Evolutionary conservation across 73 alveolate species (phyloP).

Genomic region (Tetrahymena borealis): DNA sequence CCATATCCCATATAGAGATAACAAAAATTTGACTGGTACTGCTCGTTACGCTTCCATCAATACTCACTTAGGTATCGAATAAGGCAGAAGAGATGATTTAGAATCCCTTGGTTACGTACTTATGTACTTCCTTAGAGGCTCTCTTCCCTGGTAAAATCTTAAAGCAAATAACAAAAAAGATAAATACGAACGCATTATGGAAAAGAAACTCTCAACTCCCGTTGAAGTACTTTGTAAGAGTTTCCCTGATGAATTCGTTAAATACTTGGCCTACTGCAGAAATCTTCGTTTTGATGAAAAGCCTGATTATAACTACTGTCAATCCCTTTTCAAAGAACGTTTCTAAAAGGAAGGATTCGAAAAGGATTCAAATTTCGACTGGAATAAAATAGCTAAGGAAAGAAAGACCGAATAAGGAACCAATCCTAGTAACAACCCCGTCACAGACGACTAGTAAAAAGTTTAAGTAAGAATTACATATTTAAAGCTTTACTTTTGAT

Average conservation of each 20-base stretch:
- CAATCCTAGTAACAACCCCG: neutral
- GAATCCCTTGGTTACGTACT: constrained; percentile 82
- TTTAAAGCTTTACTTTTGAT: no score
- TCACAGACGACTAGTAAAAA: neutral
- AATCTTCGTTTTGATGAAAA: constrained; percentile 75
- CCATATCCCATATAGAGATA: constrained; percentile 83
- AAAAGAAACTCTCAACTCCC: constrained; percentile 60
- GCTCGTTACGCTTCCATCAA: constrained; percentile 91
- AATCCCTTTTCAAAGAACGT: constrained; percentile 57
- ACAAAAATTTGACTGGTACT: constrained; percentile 88
- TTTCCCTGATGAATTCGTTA: constrained; percentile 66
- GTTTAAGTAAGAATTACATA: neutral
- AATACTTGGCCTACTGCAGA: constrained; percentile 70
- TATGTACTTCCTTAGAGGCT: constrained; percentile 77
- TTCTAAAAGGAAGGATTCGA: constrained; percentile 43
- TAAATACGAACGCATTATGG: constrained; percentile 64
- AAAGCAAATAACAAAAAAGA: constrained; percentile 56
- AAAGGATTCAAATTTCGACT: constrained; percentile 68
- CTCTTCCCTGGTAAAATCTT: constrained; percentile 89
- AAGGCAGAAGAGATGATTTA: constrained; percentile 88
- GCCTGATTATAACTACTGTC: constrained; percentile 72
- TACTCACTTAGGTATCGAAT: constrained; percentile 85
- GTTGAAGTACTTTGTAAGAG: constrained; percentile 68
- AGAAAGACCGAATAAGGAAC: neutral
- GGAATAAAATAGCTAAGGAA: constrained; percentile 34